A percentile compares a stretch with the other conserved stretches of the same genome.
phyloP scores from a whole-genome alignment of 1,284 basidiomycete genomes.

The Melampsora larici-populina region DNA sequence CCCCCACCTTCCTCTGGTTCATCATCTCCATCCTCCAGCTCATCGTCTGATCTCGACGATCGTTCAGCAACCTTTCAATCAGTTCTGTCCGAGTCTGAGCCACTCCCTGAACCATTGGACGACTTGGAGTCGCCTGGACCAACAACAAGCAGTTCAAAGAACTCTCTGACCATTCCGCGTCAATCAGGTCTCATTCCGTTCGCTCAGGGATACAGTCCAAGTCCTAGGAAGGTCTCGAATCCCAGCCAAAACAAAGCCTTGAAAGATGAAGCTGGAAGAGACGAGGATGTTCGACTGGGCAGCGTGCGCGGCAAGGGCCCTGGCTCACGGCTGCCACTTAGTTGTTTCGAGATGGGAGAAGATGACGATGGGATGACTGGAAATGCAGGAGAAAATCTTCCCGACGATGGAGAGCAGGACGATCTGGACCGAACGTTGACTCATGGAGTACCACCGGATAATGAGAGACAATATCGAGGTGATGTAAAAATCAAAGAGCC shows the following conservation, averaged over 20 bases:
- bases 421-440: not conserved
- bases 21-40: not conserved
- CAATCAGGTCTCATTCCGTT: conserved; percentile 38
- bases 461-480: not conserved
- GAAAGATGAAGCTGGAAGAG: not conserved
- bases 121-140: conserved; percentile 1
- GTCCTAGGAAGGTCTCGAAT: conserved; percentile 19
- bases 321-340: conserved; percentile 13
- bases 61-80: not conserved
- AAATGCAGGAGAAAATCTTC: not conserved
- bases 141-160: not conserved
- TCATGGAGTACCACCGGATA: not conserved
- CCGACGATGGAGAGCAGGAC: not conserved
- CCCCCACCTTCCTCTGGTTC: conserved; percentile 10
- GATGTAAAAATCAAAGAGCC: not conserved
- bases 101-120: not conserved
- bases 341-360: not conserved
- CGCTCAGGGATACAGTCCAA: conserved; percentile 30
- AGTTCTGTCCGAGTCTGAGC: not conserved
- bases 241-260: not conserved
- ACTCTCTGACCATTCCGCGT: not conserved
- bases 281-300: conserved; percentile 11
- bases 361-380: not conserved
- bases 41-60: conserved; percentile 1
- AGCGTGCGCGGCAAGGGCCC: conserved; percentile 35